A percentile compares a stretch with the other conserved stretches of the same genome.
Conservation (phyloP, 2,329 filamentous ascomycete species). For the Plenodomus tracheiphilus region DNA sequence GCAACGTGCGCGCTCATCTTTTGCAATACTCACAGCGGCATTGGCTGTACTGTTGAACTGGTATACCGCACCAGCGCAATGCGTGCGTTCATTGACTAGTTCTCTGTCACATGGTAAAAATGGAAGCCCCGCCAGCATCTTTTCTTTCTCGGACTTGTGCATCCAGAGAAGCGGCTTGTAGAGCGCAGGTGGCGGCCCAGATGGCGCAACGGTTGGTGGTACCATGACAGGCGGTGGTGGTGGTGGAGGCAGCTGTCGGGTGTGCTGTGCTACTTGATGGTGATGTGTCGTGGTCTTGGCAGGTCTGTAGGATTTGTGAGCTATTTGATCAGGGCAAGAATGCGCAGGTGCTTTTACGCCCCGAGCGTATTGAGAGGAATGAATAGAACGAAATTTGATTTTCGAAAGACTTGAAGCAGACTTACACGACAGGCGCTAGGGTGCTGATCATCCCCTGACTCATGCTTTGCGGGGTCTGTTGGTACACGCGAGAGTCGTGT, state of each 20-base stretch:
- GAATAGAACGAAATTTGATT: not conserved
- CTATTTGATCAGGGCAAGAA: not conserved
- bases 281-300: conserved; percentile 47
- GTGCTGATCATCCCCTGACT: conserved; percentile 27
- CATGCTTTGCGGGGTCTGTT: conserved; percentile 35
- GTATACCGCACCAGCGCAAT: conserved; percentile 79
- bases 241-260: conserved; percentile 18
- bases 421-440: conserved; percentile 22
- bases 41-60: conserved; percentile 84
- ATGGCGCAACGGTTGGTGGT: conserved; percentile 18
- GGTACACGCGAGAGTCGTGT: conserved; percentile 36
- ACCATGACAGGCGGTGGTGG: conserved; percentile 17
- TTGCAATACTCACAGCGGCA: conserved; percentile 67
- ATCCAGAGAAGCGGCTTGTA: conserved; percentile 35
- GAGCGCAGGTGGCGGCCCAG: conserved; percentile 27
- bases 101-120: conserved; percentile 80
- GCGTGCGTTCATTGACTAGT: conserved; percentile 79
- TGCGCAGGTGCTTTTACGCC: not conserved
- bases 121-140: conserved; percentile 81
- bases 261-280: conserved; percentile 23
- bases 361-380: not conserved
- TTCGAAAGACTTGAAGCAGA: not conserved
- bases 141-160: conserved; percentile 74
- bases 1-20: conserved; percentile 67
- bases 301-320: conserved; percentile 5